Percentiles rank a stretch among this genome's conserved stretches.
Conservation (phyloP, 352 stramenopile species). For the Phytophthora citrophthora region DNA sequence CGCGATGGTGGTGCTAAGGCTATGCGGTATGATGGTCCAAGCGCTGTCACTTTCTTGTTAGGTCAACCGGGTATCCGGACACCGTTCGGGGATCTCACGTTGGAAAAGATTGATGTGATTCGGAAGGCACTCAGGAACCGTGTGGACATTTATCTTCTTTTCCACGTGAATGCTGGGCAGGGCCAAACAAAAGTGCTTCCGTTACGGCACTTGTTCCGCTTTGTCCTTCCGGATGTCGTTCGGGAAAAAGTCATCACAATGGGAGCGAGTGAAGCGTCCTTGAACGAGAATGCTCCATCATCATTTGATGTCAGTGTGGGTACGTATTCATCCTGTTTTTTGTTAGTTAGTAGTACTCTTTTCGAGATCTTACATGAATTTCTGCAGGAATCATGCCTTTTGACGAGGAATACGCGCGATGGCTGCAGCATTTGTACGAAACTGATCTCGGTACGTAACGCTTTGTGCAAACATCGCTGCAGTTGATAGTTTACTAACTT, state of each 20-base stretch:
- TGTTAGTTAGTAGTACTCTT: not conserved
- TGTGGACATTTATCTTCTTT: constrained; percentile 80
- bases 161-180: constrained; percentile 69
- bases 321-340: constrained; percentile 22
- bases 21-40: constrained; percentile 72
- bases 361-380: constrained; percentile 1
- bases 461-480: not conserved
- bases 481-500: constrained; percentile 2
- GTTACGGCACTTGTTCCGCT: constrained; percentile 79
- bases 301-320: constrained; percentile 65
- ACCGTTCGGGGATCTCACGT: constrained; percentile 76
- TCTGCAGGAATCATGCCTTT: constrained; percentile 61
- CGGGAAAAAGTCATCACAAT: constrained; percentile 71
- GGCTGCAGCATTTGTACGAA: constrained; percentile 88
- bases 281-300: constrained; percentile 69
- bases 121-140: constrained; percentile 52
- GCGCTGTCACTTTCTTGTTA: constrained; percentile 71
- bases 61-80: constrained; percentile 70
- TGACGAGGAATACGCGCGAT: constrained; percentile 88
- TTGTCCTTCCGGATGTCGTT: constrained; percentile 66
- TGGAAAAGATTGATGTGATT: constrained; percentile 88
- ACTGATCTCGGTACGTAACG: constrained; percentile 73
- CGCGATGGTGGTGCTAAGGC: constrained; percentile 48
- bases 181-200: constrained; percentile 65
- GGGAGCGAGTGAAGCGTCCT: constrained; percentile 71